A percentile compares a stretch with the other conserved stretches of the same genome.
Conservation (phyloP, 1,284 basidiomycete genomes). For the Ceratobasidium sp. region DNA sequence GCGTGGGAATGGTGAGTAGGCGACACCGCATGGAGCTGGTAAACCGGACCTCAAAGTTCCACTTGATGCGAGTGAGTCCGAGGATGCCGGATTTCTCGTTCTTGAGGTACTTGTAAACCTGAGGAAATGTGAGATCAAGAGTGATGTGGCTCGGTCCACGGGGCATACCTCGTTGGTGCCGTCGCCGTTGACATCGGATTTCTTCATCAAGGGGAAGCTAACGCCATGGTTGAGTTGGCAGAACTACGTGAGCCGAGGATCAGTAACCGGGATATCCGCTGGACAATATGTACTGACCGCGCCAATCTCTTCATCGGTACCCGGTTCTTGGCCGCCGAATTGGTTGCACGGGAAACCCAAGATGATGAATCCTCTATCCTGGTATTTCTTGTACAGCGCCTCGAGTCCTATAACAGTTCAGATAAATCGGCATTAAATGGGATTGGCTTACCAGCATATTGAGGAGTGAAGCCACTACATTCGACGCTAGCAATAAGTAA, state of each 20-base stretch:
- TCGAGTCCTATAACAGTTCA: slow-evolving; percentile 66
- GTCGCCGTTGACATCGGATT: slow-evolving; percentile 91
- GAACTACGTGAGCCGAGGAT: slow-evolving; percentile 42
- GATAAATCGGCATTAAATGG: background rate
- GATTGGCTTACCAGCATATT: slow-evolving; percentile 67
- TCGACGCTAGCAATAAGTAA: slow-evolving; percentile 32
- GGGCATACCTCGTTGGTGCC: slow-evolving; percentile 52
- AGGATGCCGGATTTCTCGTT: slow-evolving; percentile 73
- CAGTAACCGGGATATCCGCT: background rate
- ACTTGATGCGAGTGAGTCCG: slow-evolving; percentile 76
- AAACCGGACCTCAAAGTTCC: slow-evolving; percentile 58
- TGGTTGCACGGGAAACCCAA: slow-evolving; percentile 94
- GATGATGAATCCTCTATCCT: slow-evolving; percentile 74
- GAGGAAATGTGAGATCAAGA: slow-evolving; percentile 44
- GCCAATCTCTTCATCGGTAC: slow-evolving; percentile 68
- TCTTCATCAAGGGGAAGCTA: slow-evolving; percentile 83
- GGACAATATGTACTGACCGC: slow-evolving; percentile 51
- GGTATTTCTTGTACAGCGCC: slow-evolving; percentile 82
- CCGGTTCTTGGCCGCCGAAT: slow-evolving; percentile 68
- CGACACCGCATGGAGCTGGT: background rate
- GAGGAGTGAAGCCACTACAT: slow-evolving; percentile 81
- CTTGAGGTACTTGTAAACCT: slow-evolving; percentile 89
- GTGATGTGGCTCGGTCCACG: background rate
- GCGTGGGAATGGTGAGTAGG: slow-evolving; percentile 55
- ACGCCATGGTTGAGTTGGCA: slow-evolving; percentile 75